A percentile compares a stretch with the other conserved stretches of the same genome.
Conservation (phyloP, 805 yeast species). For the Phaffomyces opuntiae region DNA sequence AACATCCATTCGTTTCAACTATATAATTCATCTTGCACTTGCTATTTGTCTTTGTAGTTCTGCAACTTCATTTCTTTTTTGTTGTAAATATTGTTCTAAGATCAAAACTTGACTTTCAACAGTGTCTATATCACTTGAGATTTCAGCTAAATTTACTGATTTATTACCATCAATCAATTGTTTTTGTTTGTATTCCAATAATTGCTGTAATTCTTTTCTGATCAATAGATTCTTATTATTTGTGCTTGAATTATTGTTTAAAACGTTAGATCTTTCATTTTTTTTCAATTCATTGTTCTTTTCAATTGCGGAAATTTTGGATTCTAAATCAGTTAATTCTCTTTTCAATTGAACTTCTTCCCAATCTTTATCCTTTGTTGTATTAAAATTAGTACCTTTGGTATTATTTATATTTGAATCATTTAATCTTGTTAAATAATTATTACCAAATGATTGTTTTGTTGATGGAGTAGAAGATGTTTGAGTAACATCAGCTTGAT, state of each 20-base stretch:
- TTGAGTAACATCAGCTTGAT: constrained; percentile 34
- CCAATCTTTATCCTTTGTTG: constrained; percentile 78
- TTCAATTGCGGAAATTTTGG: constrained; percentile 52
- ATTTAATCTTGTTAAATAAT: constrained; percentile 51
- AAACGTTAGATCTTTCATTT: constrained; percentile 21
- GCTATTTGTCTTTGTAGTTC: constrained; percentile 38
- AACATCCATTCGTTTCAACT: not conserved
- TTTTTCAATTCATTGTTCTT: constrained; percentile 34
- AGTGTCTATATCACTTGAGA: constrained; percentile 55
- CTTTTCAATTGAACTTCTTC: constrained; percentile 80
- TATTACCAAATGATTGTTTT: constrained; percentile 42
- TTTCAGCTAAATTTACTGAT: constrained; percentile 36
- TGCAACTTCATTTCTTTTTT: constrained; percentile 54
- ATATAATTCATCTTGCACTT: constrained; percentile 7
- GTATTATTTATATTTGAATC: constrained; percentile 29
- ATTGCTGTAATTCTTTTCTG: constrained; percentile 69
- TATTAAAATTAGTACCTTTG: constrained; percentile 64
- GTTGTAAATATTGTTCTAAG: constrained; percentile 59
- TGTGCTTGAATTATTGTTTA: constrained; percentile 21
- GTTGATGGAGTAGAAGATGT: constrained; percentile 9
- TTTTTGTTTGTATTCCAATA: constrained; percentile 69
- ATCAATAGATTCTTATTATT: constrained; percentile 26
- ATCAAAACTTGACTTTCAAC: constrained; percentile 73
- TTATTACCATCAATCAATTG: constrained; percentile 38
- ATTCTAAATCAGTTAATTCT: constrained; percentile 68